phyloP scores from a whole-genome alignment of 768 basidiomycete species.

The Cystobasidium onofrii region DNA sequence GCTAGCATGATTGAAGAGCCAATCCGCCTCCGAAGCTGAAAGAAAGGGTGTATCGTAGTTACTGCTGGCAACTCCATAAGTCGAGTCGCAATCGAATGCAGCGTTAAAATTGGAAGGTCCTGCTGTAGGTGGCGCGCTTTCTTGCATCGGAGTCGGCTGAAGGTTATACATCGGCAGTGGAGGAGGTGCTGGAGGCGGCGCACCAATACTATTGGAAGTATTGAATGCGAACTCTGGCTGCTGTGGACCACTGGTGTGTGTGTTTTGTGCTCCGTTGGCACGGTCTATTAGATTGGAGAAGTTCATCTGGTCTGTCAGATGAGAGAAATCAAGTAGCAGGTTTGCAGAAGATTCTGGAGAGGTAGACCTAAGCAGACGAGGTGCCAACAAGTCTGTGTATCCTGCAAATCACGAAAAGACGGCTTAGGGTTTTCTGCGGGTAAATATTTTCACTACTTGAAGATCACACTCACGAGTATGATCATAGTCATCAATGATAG shows the following conservation, averaged over 20 bases:
- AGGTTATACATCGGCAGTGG: not conserved
- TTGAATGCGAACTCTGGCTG: not conserved
- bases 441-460: too few relatives aligned
- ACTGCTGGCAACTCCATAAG: not conserved
- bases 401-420: not conserved
- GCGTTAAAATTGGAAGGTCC: not conserved
- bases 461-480: conserved; percentile 6
- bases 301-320: not conserved
- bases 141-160: not conserved
- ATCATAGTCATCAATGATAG: conserved; percentile 12
- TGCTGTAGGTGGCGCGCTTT: not conserved
- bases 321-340: not conserved
- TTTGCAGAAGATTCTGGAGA: conserved; percentile 4
- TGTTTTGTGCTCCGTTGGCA: not conserved
- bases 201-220: not conserved
- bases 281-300: not conserved
- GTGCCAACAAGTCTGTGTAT: conserved; percentile 10
- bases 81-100: not conserved
- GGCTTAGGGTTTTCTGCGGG: too few relatives aligned
- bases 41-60: conserved; percentile 16
- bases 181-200: not conserved
- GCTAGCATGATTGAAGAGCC: conserved; percentile 21
- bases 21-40: not conserved
- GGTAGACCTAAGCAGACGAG: not conserved
- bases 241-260: not conserved